Base-by-base conservation (phyloP, 352 stramenopile species). In the Aphanomyces astaci region DNA sequence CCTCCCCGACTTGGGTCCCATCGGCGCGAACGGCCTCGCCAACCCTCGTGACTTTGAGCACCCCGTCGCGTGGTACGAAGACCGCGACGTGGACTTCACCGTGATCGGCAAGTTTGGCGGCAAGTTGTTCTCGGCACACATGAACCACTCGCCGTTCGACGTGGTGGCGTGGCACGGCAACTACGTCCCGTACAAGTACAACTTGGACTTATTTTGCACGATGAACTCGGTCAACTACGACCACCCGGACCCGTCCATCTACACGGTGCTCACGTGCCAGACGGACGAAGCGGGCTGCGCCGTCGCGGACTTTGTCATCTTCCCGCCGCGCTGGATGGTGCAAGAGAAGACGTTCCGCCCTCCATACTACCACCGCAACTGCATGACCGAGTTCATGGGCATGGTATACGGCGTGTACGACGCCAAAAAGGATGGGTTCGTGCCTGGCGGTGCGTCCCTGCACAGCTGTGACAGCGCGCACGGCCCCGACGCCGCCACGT, bases 101-200 rank as follows among this genome's bases (percentile, higher is more conserved):
- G 80, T 92, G 4, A 66, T 90, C 48, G 91, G 89, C 77, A 94
- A 90, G 75, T 98, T 97, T 79, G 87, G 88, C 24, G 87, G 90
- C 5, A 70, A 91, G 52, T 70, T 98, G 30, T 98, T 98, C 74
- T 83, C 79, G 22, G 82, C 89, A 28, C 63, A 70, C 19, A 90
- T 90, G 73, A 56, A 69, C 10, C 94, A 97, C 59, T 98, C 89
- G 19, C 96, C 96, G 2, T 98, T 97, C 74, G 97, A 98, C 70
- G 96, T 99, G 2, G 95, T 98, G 15, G 96, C 96, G n/a, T 99
- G 94, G 94, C 96, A 98, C 71, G 96, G 95, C 40, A 99, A 98
- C 76, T 98, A 98, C 68, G 76, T 97, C 17, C 96, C 96, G 32
- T 99, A 94, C 90, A 98, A 98, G 75, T 98, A 98, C 86, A 88